Evolutionary conservation across 2,329 filamentous ascomycete species (phyloP).

Genomic region (Tolypocladium tundrense): DNA sequence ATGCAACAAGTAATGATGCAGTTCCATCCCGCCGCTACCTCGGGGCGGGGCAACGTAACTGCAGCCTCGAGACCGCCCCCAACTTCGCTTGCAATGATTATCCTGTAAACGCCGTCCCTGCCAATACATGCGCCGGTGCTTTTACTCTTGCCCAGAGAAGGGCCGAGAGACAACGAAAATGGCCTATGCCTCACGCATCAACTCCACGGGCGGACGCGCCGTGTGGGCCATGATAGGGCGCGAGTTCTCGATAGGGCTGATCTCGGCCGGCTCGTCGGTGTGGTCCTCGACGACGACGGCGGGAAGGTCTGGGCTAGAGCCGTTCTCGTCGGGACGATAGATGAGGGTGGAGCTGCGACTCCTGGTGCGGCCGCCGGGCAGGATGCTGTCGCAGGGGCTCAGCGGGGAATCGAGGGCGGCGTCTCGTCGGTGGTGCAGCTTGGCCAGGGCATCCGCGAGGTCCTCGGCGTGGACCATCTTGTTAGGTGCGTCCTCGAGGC

Average conservation of each 20-base stretch:
- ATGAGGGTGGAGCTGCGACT: constrained; percentile 57
- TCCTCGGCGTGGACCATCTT: constrained; percentile 61
- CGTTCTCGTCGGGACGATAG: constrained; percentile 50
- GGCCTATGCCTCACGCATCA: constrained; percentile 32
- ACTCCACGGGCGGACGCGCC: constrained; percentile 51
- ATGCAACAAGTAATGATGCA: not conserved
- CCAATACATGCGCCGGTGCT: not conserved
- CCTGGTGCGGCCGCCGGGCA: constrained; percentile 23
- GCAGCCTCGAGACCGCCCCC: not conserved
- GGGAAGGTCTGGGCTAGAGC: constrained; percentile 45
- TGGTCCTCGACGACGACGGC: constrained; percentile 59
- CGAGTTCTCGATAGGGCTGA: constrained; percentile 29
- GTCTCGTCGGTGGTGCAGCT: constrained; percentile 39
- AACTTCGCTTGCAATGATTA: not conserved
- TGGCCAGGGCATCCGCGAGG: constrained; percentile 54
- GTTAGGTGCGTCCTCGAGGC: constrained; percentile 59
- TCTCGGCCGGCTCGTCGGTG: constrained; percentile 42
- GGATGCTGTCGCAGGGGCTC: constrained; percentile 18
- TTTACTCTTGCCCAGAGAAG: not conserved
- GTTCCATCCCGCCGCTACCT: not conserved
- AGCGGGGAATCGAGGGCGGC: constrained; percentile 14
- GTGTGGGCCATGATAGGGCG: constrained; percentile 50
- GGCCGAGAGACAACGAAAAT: not conserved
- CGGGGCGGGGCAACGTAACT: not conserved
- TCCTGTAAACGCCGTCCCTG: not conserved